These are phyloP conservation scores for Penicillium brasilianum DNA, from an alignment of 2,329 filamentous ascomycete genomes.

Conservation along the genomic window DNA sequence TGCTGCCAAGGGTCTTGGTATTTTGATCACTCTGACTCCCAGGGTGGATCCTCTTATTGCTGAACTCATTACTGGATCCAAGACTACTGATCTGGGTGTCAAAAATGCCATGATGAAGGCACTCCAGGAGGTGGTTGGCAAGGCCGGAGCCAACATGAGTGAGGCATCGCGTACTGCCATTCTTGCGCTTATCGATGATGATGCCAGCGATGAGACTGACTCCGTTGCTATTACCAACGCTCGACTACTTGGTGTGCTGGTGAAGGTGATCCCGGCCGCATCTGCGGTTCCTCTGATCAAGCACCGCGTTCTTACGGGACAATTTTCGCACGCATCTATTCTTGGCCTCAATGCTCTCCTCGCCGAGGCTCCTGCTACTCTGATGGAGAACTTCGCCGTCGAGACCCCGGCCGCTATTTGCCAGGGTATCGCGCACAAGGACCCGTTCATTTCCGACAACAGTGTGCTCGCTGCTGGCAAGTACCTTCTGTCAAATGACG, in stretches of 20 bases:
- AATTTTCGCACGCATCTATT: conserved; percentile 78
- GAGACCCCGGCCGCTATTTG: conserved; percentile 78
- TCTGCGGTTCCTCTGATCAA: conserved; percentile 66
- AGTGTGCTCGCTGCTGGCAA: conserved; percentile 89
- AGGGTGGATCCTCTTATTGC: conserved; percentile 91
- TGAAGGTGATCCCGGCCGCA: conserved; percentile 81
- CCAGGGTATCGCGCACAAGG: conserved; percentile 77
- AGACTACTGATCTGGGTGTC: conserved; percentile 84
- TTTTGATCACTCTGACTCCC: conserved; percentile 92
- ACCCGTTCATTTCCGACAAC: conserved; percentile 84
- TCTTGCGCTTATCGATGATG: conserved; percentile 83
- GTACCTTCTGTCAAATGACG: conserved; percentile 71
- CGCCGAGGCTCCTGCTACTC: conserved; percentile 73
- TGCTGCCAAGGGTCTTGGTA: conserved; percentile 91
- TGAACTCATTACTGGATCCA: conserved; percentile 93
- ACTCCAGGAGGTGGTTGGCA: conserved; percentile 93
- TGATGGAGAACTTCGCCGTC: conserved; percentile 72
- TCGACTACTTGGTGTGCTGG: conserved; percentile 83
- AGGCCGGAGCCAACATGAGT: conserved; percentile 93
- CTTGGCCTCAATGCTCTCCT: conserved; percentile 88
- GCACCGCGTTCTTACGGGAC: conserved; percentile 76
- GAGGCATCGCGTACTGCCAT: conserved; percentile 87
- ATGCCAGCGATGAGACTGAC: conserved; percentile 74
- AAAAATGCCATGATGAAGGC: conserved; percentile 97
- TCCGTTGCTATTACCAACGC: conserved; percentile 87